Conservation (phyloP, 2,329 filamentous ascomycete genomes). For the Colletotrichum eleusines region DNA sequence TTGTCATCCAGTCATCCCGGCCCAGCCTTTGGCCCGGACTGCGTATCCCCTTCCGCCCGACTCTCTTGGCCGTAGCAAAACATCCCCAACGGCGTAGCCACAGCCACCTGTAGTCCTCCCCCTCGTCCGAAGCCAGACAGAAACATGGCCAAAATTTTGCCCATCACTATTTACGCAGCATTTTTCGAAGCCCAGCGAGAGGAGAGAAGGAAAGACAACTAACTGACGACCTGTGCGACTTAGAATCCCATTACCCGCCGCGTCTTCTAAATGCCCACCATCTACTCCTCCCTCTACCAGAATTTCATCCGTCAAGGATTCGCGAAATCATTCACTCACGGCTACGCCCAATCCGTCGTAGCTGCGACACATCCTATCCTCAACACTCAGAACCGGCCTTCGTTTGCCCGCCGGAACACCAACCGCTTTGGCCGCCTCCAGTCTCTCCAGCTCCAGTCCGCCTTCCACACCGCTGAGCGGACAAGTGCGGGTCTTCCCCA, state of each 20-base stretch:
- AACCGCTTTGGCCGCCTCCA: slow-evolving; percentile 66
- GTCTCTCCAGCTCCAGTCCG: slow-evolving; percentile 77
- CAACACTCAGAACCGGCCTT: slow-evolving; percentile 78
- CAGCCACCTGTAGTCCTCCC: neutral
- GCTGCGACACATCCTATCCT: slow-evolving; percentile 86
- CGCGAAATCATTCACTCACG: slow-evolving; percentile 96
- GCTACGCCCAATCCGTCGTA: slow-evolving; percentile 97
- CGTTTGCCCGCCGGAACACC: slow-evolving; percentile 70
- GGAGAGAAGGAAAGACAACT: neutral
- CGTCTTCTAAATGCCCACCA: slow-evolving; percentile 89
- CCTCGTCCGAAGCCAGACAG: slow-evolving; percentile 25
- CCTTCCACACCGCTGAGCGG: slow-evolving; percentile 73
- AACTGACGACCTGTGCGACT: slow-evolving; percentile 45
- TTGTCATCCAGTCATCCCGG: neutral
- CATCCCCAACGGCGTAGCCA: neutral
- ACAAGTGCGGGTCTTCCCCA: slow-evolving; percentile 67
- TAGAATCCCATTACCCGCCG: slow-evolving; percentile 70
- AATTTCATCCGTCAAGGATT: slow-evolving; percentile 97
- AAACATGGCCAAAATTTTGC: slow-evolving; percentile 30
- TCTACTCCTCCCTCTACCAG: slow-evolving; percentile 76
- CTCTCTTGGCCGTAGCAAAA: slow-evolving; percentile 31
- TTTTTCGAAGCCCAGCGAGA: neutral
- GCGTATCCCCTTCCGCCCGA: slow-evolving; percentile 15
- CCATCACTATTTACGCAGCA: slow-evolving; percentile 10
- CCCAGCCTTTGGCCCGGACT: neutral